Evolutionary conservation across 768 basidiomycete species (phyloP), one percentile per base, ranked within the genome.

Genomic region (Lactarius hatsudake): DNA sequence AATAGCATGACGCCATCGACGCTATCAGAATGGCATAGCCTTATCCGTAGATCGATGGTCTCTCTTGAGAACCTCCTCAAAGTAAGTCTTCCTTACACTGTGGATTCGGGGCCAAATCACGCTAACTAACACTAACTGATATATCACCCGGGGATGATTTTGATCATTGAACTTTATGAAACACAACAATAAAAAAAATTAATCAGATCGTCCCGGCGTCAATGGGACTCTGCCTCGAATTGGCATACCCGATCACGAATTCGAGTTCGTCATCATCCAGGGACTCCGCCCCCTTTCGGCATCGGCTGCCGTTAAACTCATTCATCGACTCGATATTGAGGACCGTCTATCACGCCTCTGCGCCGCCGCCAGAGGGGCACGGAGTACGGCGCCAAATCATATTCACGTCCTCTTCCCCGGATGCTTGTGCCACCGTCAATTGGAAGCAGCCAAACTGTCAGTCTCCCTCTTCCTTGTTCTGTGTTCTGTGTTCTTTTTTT

Each of bases 381-480:
- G 78, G 80, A 65, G 79, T 80, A 59, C 87, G 90, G 63, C 83
- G 95, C 59, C 89, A 89, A 71, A 86, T 98, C 67, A 86, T 94
- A n/a, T 94, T 99, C 75, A 89, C 89, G 45, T 96, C 94, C 7
- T 98, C 92, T 76, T 90, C 90, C 58, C 93, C 96, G 10, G 88
- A 92, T 74, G 86, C 94, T 0, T 96, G 94, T 76, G 87, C 92
- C 9, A 89, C 92, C 18, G 77, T 98, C 63, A 98, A 99, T 74
- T 98, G 96, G 97, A 99, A 99, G 78, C 96, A 99, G 77, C 96
- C 96, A 15, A 98, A 98, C 76, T 98, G 96, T 94, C 79, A 78
- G 87, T 78, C 42, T 43, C 13, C 12, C 30, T 51, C 20, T 18
- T 40, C 55, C 20, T 18, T 40, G 17, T 71, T 70, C 28, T n/a